A percentile compares a stretch with the other conserved stretches of the same genome.
phyloP scores from a whole-genome alignment of 805 yeast species.

The Saccharomyces paradoxus region DNA sequence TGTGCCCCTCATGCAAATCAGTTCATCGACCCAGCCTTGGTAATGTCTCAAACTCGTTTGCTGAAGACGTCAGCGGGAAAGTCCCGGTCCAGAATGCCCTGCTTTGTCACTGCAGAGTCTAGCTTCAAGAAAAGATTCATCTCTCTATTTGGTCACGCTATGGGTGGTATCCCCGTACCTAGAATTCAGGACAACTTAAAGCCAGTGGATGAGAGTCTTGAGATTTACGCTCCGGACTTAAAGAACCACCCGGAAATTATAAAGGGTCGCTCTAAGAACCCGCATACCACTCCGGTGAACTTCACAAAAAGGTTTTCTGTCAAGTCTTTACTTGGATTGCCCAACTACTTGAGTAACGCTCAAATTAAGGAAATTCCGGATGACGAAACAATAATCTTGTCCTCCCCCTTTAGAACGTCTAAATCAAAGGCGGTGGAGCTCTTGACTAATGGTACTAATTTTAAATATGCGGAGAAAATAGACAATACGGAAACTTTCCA shows the following conservation, averaged over 20 bases:
- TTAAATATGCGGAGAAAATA: slow-evolving; percentile 69
- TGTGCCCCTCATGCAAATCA: slow-evolving; percentile 86
- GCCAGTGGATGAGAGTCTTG: slow-evolving; percentile 52
- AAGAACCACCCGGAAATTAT: slow-evolving; percentile 42
- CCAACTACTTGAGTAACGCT: slow-evolving; percentile 67
- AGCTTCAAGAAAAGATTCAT: slow-evolving; percentile 57
- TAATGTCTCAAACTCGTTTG: slow-evolving; percentile 65
- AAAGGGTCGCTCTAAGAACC: slow-evolving; percentile 41
- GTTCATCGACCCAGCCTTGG: slow-evolving; percentile 71
- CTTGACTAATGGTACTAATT: slow-evolving; percentile 51
- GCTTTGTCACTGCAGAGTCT: slow-evolving; percentile 76
- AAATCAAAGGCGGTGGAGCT: slow-evolving; percentile 33
- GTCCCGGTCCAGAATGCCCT: slow-evolving; percentile 51
- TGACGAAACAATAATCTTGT: slow-evolving; percentile 60
- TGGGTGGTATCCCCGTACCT: slow-evolving; percentile 79
- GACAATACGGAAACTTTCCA: slow-evolving; percentile 79
- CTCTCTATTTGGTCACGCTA: slow-evolving; percentile 65
- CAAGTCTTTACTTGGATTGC: slow-evolving; percentile 66
- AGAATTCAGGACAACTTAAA: slow-evolving; percentile 80
- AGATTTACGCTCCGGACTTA: slow-evolving; percentile 45
- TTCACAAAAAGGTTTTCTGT: slow-evolving; percentile 55
- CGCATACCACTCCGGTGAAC: slow-evolving; percentile 37
- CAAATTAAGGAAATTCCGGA: slow-evolving; percentile 59
- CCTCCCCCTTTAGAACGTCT: slow-evolving; percentile 58
- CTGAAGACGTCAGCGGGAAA: slow-evolving; percentile 22